Evolutionary conservation across 768 basidiomycete genomes (phyloP).

Genomic region (Amanita polypyramis): DNA sequence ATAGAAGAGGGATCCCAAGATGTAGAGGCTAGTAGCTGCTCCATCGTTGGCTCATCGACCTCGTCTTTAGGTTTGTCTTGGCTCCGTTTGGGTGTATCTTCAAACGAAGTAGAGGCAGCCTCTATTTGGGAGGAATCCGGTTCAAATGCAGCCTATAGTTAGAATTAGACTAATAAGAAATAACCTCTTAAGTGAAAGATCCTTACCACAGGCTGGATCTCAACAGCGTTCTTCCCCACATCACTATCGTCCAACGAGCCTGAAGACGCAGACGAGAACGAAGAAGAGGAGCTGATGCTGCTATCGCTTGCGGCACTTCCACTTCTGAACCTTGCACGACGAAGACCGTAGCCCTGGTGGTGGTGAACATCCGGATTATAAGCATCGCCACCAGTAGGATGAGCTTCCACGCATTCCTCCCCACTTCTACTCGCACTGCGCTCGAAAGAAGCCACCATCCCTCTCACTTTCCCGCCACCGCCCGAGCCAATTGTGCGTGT

Average conservation of each 20-base stretch:
- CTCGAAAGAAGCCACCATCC: slow-evolving; percentile 12
- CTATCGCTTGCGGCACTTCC: neutral
- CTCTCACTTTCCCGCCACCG: slow-evolving; percentile 9
- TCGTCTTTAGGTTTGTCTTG: neutral
- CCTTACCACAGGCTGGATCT: neutral
- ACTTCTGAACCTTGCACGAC: neutral
- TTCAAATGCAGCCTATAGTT: neutral
- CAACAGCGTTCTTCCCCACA: neutral
- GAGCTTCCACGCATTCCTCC: neutral
- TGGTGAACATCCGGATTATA: neutral
- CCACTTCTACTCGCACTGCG: slow-evolving; percentile 2
- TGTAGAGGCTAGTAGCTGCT: neutral
- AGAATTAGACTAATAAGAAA: neutral
- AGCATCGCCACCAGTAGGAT: neutral
- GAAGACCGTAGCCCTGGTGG: neutral
- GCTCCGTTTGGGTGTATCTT: neutral
- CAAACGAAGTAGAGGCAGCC: neutral
- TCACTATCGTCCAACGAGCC: neutral
- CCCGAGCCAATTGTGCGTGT: neutral
- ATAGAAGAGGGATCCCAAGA: neutral
- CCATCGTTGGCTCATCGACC: neutral
- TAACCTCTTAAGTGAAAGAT: neutral
- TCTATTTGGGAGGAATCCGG: neutral
- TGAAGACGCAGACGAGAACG: neutral
- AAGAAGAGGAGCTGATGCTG: neutral